Base-by-base conservation (phyloP, 306 rosid genomes). In the Quercus robur region DNA sequence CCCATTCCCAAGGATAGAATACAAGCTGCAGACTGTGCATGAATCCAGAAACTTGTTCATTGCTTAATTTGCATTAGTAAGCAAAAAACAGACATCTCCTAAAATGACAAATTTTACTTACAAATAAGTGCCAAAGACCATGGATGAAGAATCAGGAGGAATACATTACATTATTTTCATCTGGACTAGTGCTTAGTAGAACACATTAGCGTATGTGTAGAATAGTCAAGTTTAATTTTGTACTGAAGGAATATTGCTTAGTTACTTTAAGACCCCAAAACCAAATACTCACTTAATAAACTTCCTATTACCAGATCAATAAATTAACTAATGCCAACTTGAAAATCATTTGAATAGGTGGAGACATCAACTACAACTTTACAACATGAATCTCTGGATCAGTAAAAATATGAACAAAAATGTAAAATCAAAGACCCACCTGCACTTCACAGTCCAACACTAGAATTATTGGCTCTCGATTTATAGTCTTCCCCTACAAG, bases 401-500 rank as follows among this genome's bases (percentile, higher is more conserved):
- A 1, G 28, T 54, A 20, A 44, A 67, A 28, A n/a, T 73, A 35
- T 21, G 57, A 44, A 63, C 35, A 82, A 33, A 23, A 35, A 54
- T 33, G 69, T 17, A 64, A 74, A 80, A 70, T 44, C 77, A 76
- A 33, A 64, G 69, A 71, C 78, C 44, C 74, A 91, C 99, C 97
- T 94, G 99, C 78, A 91, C 91, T 64, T 93, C 97, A 75, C 80
- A 83, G 86, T 94, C 99, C 89, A 93, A 81, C 74, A 91, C 93
- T 55, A 94, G 86, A 81, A 94, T 86, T 66, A 89, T 85, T 62
- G 97, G 94, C 74, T 91, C 94, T 75, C 94, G 83, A 57, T 56
- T 86, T 23, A 76, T 38, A 78, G 69, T 69, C 87, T 71, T 83
- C 87, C 78, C 78, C 90, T 87, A 86, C 87, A 75, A 94, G 84